Evolutionary conservation across 768 basidiomycete genomes (phyloP), one percentile per base, ranked within the genome.

Genomic region (Phlebiopsis flavidoalba): DNA sequence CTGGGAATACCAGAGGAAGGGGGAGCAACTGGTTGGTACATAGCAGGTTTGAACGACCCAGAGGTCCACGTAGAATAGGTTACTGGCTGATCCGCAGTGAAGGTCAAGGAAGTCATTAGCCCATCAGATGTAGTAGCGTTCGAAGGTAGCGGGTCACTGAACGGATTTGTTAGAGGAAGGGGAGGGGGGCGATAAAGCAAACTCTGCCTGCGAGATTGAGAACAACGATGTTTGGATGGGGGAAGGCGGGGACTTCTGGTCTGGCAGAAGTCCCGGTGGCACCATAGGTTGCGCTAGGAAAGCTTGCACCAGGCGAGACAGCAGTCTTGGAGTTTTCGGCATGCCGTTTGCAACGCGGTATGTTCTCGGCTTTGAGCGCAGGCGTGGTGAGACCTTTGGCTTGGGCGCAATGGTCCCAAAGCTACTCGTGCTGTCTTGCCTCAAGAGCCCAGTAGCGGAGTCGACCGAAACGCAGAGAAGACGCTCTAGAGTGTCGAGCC

Each of bases 131-230:
- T 60, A 0, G 66, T 63, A 12, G 61, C 61, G 26, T 63, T 26
- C 4, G 64, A 64, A 14, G 61, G 59, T 2, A 65, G 53, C 1
- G 63, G 64, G 14, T 66, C 68, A 21, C n/a, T 22, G 60, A 69
- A 67, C 0, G 65, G 63, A 47, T 66, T 66, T 15, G 60, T 24
- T 3, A 60, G 56, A 2, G 58, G 61, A 1, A 65, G 37, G 14
- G 51, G 51, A 21, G 53, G 58, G 8, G 65, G 22, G 14, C 8
- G 24, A 19, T 35, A 33, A 17, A 35, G 37, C 3, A 57, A 35
- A 12, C 11, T 22, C 24, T 55, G 54, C 54, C 54, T 55, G n/a
- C 54, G 37, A 8, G 35, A 15, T 35, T 54, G 53, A 19, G 53
- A 37, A 33, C n/a, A 54, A 36, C 6, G 53, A 54, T 11, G 48